phyloP scores from a whole-genome alignment of 2,329 filamentous ascomycete species.

The Fusarium secorum region DNA sequence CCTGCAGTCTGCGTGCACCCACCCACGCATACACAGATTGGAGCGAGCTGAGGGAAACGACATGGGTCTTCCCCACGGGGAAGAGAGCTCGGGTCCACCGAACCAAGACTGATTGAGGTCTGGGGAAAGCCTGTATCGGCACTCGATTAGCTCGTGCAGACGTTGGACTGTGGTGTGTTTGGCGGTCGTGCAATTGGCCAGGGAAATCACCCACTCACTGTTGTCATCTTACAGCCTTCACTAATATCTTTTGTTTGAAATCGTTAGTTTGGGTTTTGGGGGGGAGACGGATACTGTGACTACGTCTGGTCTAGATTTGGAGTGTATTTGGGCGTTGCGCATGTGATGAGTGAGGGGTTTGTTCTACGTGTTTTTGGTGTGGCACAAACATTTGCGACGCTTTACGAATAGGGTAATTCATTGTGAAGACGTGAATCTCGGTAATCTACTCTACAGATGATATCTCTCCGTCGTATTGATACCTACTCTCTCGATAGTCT shows the following conservation, averaged over 20 bases:
- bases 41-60: background rate
- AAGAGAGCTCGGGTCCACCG: slow-evolving; percentile 13
- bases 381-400: background rate
- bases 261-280: background rate
- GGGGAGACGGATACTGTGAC: background rate
- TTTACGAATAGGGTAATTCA: background rate
- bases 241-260: background rate
- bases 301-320: background rate
- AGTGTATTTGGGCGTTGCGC: background rate
- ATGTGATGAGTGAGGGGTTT: slow-evolving; percentile 20
- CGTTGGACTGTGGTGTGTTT: slow-evolving; percentile 4
- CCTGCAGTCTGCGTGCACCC: background rate
- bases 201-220: background rate
- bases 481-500: background rate
- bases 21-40: background rate
- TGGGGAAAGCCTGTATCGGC: background rate
- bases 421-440: background rate
- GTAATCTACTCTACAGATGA: background rate
- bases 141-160: background rate
- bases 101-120: background rate
- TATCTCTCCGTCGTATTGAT: background rate
- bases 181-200: background rate
- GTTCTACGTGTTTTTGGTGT: background rate
- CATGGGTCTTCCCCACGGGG: slow-evolving; percentile 20
- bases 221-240: slow-evolving; percentile 2